Evolutionary conservation across 1,139 yeast species (phyloP).

Genomic region (Kodamaea sp.): DNA sequence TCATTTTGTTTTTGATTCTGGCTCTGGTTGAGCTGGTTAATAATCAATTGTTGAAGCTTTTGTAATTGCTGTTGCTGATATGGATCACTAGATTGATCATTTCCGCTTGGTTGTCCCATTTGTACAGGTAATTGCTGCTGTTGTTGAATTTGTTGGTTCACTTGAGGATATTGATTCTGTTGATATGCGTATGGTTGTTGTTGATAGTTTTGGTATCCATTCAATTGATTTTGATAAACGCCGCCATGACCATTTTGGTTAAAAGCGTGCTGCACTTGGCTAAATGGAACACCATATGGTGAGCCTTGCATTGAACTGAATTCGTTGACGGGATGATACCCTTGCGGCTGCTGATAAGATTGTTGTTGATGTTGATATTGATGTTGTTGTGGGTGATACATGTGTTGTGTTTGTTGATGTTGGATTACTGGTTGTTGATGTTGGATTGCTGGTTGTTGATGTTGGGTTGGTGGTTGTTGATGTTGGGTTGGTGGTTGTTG

Average conservation of each 20-base stretch:
- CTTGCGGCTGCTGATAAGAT: not conserved
- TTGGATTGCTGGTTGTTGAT: constrained; percentile 10
- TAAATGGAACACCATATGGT: constrained; percentile 17
- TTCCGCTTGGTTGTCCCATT: not conserved
- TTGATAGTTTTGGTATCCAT: constrained; percentile 5
- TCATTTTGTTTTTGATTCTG: not conserved
- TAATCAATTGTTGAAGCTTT: constrained; percentile 29
- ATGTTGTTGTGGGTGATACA: constrained; percentile 2
- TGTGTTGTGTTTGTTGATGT: constrained; percentile 5
- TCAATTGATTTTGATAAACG: constrained; percentile 4
- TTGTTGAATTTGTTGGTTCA: constrained; percentile 2
- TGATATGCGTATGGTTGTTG: constrained; percentile 4
- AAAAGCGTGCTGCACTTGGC: constrained; percentile 12
- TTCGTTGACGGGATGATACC: constrained; percentile 5
- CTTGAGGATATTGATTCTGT: constrained; percentile 4
- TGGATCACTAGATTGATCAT: constrained; percentile 9
- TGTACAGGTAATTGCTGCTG: constrained; percentile 4
- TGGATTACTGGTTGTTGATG: constrained; percentile 4
- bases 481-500: constrained; percentile 9
- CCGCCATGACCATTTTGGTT: constrained; percentile 5
- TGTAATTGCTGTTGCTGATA: constrained; percentile 20
- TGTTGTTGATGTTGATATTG: not conserved
- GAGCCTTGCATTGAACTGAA: constrained; percentile 8
- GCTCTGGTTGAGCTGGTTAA: constrained; percentile 15
- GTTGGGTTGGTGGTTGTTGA: constrained; percentile 10